A percentile compares a stretch with the other conserved stretches of the same genome.
Evolutionary conservation across 2,329 filamentous ascomycete species (phyloP).

Genomic region (Boeremia lycopersici): DNA sequence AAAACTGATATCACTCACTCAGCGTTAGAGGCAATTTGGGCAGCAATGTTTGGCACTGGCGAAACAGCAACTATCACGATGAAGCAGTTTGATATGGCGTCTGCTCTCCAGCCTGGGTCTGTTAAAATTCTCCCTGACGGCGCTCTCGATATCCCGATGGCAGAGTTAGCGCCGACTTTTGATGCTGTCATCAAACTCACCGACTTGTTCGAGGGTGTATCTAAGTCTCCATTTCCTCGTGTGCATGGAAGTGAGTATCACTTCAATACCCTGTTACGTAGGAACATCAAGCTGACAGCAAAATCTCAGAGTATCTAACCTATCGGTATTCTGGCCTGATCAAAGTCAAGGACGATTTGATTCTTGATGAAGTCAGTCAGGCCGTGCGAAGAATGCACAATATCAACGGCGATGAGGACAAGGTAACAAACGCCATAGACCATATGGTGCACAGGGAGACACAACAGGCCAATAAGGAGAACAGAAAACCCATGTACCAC

Average conservation of each 20-base stretch:
- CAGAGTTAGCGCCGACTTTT: slow-evolving; percentile 8
- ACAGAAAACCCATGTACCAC: slow-evolving; percentile 5
- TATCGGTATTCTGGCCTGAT: background rate
- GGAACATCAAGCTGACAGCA: background rate
- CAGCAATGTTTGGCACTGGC: slow-evolving; percentile 15
- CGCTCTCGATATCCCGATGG: slow-evolving; percentile 4
- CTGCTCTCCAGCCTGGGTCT: background rate
- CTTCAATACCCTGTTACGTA: too few relatives aligned
- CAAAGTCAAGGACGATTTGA: background rate
- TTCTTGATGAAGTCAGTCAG: slow-evolving; percentile 9
- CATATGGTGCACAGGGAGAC: slow-evolving; percentile 19
- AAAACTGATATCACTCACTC: slow-evolving; percentile 38
- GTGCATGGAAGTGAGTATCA: background rate
- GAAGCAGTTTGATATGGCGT: slow-evolving; percentile 10
- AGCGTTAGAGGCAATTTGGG: slow-evolving; percentile 25
- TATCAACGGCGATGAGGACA: background rate
- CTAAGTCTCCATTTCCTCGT: slow-evolving; percentile 12
- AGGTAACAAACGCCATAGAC: slow-evolving; percentile 17
- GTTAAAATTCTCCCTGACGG: background rate
- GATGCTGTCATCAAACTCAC: slow-evolving; percentile 15
- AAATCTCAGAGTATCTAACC: background rate
- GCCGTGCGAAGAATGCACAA: slow-evolving; percentile 11
- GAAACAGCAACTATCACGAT: slow-evolving; percentile 15
- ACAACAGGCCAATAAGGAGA: slow-evolving; percentile 8
- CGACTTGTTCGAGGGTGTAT: slow-evolving; percentile 7